These are phyloP conservation scores for Lodderomyces orthopsilosis DNA, from an alignment of 1,139 yeast genomes.

Conservation along the genomic window DNA sequence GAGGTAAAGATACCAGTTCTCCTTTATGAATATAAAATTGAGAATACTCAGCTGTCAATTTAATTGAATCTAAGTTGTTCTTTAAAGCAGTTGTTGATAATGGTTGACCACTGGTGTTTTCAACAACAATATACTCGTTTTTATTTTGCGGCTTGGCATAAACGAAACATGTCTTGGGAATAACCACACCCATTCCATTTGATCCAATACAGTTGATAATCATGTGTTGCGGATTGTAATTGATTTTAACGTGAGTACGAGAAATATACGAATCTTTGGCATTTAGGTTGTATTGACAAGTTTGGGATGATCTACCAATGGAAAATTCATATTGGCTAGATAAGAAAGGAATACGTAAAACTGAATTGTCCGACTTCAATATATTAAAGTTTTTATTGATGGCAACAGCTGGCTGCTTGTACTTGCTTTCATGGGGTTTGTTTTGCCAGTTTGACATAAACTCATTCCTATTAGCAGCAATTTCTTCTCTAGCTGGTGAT, in stretches of 20 bases:
- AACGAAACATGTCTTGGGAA: constrained; percentile 50
- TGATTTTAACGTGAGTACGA: constrained; percentile 55
- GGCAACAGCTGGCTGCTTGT: constrained; percentile 6
- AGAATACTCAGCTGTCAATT: constrained; percentile 44
- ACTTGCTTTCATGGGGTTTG: not conserved
- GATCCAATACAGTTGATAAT: constrained; percentile 61
- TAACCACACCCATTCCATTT: constrained; percentile 64
- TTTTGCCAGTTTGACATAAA: not conserved
- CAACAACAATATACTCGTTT: constrained; percentile 32
- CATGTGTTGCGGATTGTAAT: constrained; percentile 25
- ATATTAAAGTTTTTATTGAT: constrained; percentile 38
- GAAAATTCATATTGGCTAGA: constrained; percentile 22
- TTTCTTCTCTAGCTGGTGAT: constrained; percentile 29
- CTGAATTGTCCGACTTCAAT: constrained; percentile 37
- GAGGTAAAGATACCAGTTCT: constrained; percentile 55
- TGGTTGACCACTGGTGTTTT: constrained; percentile 26
- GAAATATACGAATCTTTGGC: constrained; percentile 61
- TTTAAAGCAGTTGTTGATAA: constrained; percentile 15
- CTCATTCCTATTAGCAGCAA: too few species aligned
- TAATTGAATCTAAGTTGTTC: constrained; percentile 30
- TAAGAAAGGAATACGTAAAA: constrained; percentile 36
- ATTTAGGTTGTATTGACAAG: constrained; percentile 56
- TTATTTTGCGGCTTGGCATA: constrained; percentile 21
- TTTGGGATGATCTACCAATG: constrained; percentile 66
- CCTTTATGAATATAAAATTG: constrained; percentile 55